Evolutionary conservation across 768 basidiomycete species (phyloP), one percentile per base, ranked within the genome.

Genomic region (Phylloporus arenicola): DNA sequence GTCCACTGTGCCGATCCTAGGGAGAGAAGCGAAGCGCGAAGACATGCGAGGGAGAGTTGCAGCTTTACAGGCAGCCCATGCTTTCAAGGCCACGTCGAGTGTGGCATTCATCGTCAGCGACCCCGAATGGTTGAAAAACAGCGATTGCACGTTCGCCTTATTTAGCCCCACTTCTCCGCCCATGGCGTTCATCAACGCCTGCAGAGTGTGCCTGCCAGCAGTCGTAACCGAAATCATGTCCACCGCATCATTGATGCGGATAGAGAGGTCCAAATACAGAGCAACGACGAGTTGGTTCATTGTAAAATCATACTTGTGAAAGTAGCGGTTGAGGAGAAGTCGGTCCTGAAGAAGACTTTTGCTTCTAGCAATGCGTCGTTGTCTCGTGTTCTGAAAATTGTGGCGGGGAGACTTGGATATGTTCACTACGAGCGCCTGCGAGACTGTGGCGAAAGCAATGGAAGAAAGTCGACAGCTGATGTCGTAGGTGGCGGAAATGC

Each of bases 281-380:
- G 75, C 63, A 4, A 68, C 52, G 0, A 71, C 67, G 1, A 81
- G 55, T 34, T 64, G 67, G 53, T 80, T 79, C 77, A 78, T 76
- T 30, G 63, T 60, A 40, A 81, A 76, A 0, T 72, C 70, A 43
- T 68, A 62, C 50, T 75, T 78, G 14, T 48, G 55, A 24, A 63
- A 47, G 2, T 52, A 29, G 0, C 58, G 17, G 27, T 69, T 50
- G 40, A 64, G 56, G 4, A 79, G 54, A 38, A 79, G 62, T 6
- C 42, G 41, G 9, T 65, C 57, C 43, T 65, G 51, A 7, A 79
- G 56, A 4, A 69, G 51, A 3, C 43, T 38, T 14, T 63, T 63
- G 24, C 50, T 55, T 37, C 42, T 45, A 9, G 37, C 22, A 5
- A 57, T 31, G 5, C 41, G 29, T 22, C 6, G 52, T n/a, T 29